A percentile compares a stretch with the other conserved stretches of the same genome.
Evolutionary conservation across 495 filamentous ascomycete genomes (phyloP).

Genomic region (Amorphotheca resinae): DNA sequence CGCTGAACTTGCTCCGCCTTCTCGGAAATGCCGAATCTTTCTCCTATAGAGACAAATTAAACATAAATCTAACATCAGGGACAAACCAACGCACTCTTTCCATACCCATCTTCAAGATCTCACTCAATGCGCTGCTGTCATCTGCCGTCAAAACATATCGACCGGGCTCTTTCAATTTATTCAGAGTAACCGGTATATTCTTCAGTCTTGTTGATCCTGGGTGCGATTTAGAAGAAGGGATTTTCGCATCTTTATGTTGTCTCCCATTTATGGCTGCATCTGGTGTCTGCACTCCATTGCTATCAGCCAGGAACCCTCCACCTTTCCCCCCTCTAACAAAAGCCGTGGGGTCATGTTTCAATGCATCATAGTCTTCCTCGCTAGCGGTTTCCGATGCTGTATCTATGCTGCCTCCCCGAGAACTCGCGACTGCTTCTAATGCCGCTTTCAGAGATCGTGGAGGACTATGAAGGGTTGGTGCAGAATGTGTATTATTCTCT

Average conservation of each 20-base stretch:
- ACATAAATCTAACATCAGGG: constrained; percentile 2
- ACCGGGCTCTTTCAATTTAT: constrained; percentile 31
- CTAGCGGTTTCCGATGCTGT: constrained; percentile 16
- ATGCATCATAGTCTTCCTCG: constrained; percentile 24
- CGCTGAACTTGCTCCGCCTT: constrained; percentile 42
- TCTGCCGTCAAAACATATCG: constrained; percentile 43
- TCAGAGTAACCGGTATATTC: constrained; percentile 34
- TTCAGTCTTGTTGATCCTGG: constrained; percentile 15
- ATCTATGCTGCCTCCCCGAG: constrained; percentile 3
- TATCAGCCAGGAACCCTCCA: constrained; percentile 8
- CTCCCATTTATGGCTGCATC: neutral
- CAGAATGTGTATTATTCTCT: neutral
- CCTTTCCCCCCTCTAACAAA: constrained; percentile 18
- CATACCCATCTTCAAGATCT: constrained; percentile 34
- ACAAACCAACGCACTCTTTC: constrained; percentile 25
- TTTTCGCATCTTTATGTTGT: constrained; percentile 7
- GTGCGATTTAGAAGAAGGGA: neutral
- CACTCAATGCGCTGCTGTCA: constrained; percentile 40
- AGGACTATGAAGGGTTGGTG: neutral
- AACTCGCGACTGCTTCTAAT: constrained; percentile 3
- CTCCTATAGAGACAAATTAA: constrained; percentile 4
- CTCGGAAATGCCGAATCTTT: constrained; percentile 15
- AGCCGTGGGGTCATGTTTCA: constrained; percentile 17
- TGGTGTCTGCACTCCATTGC: neutral
- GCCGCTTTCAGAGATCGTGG: constrained; percentile 13